Conservation (phyloP, 495 filamentous ascomycete genomes). For the Tuber umbilicatum region DNA sequence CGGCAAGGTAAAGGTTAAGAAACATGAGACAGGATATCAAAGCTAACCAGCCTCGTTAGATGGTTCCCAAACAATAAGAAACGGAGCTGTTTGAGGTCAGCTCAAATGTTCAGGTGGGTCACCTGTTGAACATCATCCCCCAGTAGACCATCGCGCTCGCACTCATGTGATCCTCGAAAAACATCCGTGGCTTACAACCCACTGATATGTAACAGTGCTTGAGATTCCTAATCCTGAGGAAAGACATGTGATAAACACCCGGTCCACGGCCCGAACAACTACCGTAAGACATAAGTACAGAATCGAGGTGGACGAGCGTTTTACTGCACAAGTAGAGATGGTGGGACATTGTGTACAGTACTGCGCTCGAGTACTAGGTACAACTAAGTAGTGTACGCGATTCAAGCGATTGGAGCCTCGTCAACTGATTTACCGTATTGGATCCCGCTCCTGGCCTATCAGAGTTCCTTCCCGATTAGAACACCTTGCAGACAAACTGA, state of each 20-base stretch:
- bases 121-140: neutral
- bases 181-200: neutral
- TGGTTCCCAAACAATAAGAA: neutral
- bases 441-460: constrained; percentile 16
- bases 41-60: neutral
- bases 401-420: constrained; percentile 25
- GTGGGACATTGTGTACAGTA: neutral
- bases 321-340: neutral
- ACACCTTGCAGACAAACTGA: constrained; percentile 11
- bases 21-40: constrained; percentile 17
- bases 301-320: neutral
- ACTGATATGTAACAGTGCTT: neutral
- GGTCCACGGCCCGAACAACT: neutral
- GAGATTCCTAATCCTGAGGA: neutral
- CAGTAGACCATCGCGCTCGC: neutral
- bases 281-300: neutral
- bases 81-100: neutral
- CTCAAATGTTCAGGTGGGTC: neutral
- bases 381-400: neutral
- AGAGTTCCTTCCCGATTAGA: constrained; percentile 4
- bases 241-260: neutral
- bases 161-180: neutral
- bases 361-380: too few species aligned
- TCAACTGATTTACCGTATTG: neutral
- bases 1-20: constrained; percentile 16